Conservation (phyloP, 345 rosid species). For the Salix brachista region DNA sequence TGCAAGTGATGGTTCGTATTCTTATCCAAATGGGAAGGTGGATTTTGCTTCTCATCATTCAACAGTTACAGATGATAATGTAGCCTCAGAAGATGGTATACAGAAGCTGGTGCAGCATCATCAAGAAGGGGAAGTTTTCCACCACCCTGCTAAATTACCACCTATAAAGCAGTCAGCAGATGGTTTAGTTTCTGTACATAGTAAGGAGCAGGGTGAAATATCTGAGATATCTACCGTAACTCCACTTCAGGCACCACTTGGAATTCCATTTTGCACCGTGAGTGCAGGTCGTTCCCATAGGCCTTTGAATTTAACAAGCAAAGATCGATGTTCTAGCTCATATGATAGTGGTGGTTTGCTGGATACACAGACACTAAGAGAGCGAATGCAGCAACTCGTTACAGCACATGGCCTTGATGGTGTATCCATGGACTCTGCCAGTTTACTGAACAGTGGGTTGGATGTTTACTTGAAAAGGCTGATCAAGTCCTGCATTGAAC, state of each 20-base stretch:
- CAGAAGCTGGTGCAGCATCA: conserved; percentile 27
- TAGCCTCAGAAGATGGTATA: conserved; percentile 13
- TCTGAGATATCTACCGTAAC: conserved; percentile 19
- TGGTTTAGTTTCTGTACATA: conserved; percentile 17
- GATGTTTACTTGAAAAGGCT: conserved; percentile 41
- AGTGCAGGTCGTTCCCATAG: conserved; percentile 27
- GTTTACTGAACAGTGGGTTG: conserved; percentile 33
- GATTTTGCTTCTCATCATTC: conserved; percentile 22
- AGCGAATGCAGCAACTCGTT: conserved; percentile 41
- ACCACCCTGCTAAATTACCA: conserved; percentile 4
- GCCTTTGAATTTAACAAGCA: conserved; percentile 11
- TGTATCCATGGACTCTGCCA: conserved; percentile 42
- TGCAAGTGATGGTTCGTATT: conserved; percentile 7
- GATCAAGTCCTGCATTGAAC: conserved; percentile 41
- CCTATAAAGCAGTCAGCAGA: conserved; percentile 8
- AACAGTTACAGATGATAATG: conserved; percentile 4
- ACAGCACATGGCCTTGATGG: conserved; percentile 39
- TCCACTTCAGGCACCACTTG: conserved; percentile 37
- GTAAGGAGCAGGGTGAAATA: conserved; percentile 15
- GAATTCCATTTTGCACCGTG: conserved; percentile 32
- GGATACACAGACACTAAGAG: conserved; percentile 30
- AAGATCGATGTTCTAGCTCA: conserved; percentile 17
- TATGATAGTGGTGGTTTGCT: conserved; percentile 34
- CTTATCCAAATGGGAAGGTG: conserved; percentile 27
- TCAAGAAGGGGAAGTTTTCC: conserved; percentile 28